phyloP scores from a whole-genome alignment of 2,329 filamentous ascomycete species.

The Fusarium miscanthi region DNA sequence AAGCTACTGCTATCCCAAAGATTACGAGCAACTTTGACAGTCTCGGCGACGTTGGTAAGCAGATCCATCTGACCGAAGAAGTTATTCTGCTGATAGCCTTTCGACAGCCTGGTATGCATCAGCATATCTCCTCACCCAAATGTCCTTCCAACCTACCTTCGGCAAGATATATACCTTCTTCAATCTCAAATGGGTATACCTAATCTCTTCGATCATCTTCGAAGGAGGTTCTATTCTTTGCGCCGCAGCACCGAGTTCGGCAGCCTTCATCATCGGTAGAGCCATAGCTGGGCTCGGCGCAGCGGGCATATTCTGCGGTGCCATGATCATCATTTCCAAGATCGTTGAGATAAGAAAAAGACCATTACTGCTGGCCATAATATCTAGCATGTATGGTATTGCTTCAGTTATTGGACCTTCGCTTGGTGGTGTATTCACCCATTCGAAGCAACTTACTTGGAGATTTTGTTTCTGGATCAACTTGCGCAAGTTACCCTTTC shows the following conservation, averaged over 20 bases:
- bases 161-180: conserved; percentile 50
- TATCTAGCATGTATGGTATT: conserved; percentile 40
- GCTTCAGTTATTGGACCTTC: conserved; percentile 34
- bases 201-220: conserved; percentile 40
- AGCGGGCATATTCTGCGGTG: conserved; percentile 28
- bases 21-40: conserved; percentile 49
- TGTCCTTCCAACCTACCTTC: conserved; percentile 45
- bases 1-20: conserved; percentile 43
- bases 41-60: conserved; percentile 45
- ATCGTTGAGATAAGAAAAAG: conserved; percentile 31
- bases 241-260: conserved; percentile 46
- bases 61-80: fast-evolving
- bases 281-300: conserved; percentile 52
- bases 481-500: conserved; percentile 10
- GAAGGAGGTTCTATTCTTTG: conserved; percentile 45
- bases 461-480: conserved; percentile 43
- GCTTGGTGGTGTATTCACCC: conserved; percentile 35
- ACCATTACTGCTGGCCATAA: conserved; percentile 24
- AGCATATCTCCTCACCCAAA: conserved; percentile 43
- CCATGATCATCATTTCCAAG: conserved; percentile 23
- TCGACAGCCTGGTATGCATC: conserved; percentile 48
- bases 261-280: conserved; percentile 53
- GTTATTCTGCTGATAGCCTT: fast-evolving
- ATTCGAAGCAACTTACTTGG: conserved; percentile 36
- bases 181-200: conserved; percentile 48